phyloP scores from a whole-genome alignment of 2,329 filamentous ascomycete genomes.

The Nemania diffusa region DNA sequence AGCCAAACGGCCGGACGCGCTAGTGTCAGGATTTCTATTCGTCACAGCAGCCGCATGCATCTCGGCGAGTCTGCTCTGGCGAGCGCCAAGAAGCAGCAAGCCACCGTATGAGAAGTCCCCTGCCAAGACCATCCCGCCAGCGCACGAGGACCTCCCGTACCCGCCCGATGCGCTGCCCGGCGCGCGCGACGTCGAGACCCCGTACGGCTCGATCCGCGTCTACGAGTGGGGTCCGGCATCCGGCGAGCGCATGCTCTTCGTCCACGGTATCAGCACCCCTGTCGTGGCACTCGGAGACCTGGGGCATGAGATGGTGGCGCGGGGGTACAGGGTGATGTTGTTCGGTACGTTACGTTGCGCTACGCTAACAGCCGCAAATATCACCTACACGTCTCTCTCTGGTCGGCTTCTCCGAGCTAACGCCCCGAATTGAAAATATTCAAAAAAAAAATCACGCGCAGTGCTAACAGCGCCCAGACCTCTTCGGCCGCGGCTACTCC shows the following conservation, averaged over 20 bases:
- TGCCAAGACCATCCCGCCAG: background rate
- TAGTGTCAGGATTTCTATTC: slow-evolving; percentile 5
- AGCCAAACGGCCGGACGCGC: background rate
- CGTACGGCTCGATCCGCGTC: slow-evolving; percentile 76
- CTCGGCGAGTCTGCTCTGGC: slow-evolving; percentile 7
- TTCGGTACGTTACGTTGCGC: slow-evolving; percentile 69
- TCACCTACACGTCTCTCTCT: no score
- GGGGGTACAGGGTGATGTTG: slow-evolving; percentile 80
- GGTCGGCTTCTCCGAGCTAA: no score
- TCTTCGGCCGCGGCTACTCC: slow-evolving; percentile 82
- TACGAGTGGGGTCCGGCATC: slow-evolving; percentile 83
- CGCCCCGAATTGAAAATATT: no score
- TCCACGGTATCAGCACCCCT: slow-evolving; percentile 86
- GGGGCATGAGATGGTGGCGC: slow-evolving; percentile 70
- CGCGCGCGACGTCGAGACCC: slow-evolving; percentile 72
- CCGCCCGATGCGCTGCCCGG: slow-evolving; percentile 77
- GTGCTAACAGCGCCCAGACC: slow-evolving; percentile 51
- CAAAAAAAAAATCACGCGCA: background rate
- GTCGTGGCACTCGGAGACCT: slow-evolving; percentile 74
- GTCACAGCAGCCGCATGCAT: slow-evolving; percentile 21
- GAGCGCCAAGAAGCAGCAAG: background rate
- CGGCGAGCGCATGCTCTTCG: slow-evolving; percentile 76
- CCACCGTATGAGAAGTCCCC: slow-evolving; percentile 21
- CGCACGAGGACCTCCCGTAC: slow-evolving; percentile 62
- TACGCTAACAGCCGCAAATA: no score